A percentile compares a stretch with the other conserved stretches of the same genome.
Conservation (phyloP, 176 grass and related monocot species). For the Cenchrus fungigraminus region DNA sequence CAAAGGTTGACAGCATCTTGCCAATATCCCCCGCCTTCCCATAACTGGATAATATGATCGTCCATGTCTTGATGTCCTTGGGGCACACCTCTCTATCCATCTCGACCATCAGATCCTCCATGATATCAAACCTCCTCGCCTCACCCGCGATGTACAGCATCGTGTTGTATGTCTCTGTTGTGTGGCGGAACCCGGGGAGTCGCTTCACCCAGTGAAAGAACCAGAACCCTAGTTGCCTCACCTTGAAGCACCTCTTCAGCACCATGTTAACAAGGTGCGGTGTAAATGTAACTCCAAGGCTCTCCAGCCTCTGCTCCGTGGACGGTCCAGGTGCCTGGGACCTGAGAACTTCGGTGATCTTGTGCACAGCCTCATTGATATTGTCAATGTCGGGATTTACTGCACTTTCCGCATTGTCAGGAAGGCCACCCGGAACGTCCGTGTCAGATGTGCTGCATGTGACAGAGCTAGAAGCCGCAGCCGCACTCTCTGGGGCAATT, state of each 20-base stretch:
- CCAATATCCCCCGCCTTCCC: slow-evolving; percentile 54
- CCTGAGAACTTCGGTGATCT: slow-evolving; percentile 50
- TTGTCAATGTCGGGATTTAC: slow-evolving; percentile 32
- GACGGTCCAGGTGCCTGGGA: slow-evolving; percentile 38
- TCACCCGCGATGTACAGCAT: slow-evolving; percentile 78
- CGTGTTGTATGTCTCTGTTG: slow-evolving; percentile 67
- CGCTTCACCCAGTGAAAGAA: slow-evolving; percentile 79
- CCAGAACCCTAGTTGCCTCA: slow-evolving; percentile 52
- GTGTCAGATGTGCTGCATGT: neutral
- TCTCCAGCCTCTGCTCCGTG: slow-evolving; percentile 54
- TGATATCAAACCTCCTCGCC: slow-evolving; percentile 34
- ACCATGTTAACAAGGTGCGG: slow-evolving; percentile 66
- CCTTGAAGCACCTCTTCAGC: slow-evolving; percentile 76
- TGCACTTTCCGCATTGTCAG: neutral
- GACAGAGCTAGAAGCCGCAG: neutral
- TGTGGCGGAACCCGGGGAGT: slow-evolving; percentile 48
- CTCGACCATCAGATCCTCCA: slow-evolving; percentile 63
- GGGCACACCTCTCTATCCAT: slow-evolving; percentile 66
- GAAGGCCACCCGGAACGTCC: neutral
- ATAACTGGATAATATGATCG: slow-evolving; percentile 58
- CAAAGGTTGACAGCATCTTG: slow-evolving; percentile 62
- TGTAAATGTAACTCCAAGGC: slow-evolving; percentile 47
- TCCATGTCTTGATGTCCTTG: slow-evolving; percentile 81
- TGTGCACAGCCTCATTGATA: slow-evolving; percentile 51
- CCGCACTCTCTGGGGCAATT: neutral